Evolutionary conservation across 1,139 yeast genomes (phyloP), one percentile per base, ranked within the genome.

Genomic region (Casaregolazyma lundiana): DNA sequence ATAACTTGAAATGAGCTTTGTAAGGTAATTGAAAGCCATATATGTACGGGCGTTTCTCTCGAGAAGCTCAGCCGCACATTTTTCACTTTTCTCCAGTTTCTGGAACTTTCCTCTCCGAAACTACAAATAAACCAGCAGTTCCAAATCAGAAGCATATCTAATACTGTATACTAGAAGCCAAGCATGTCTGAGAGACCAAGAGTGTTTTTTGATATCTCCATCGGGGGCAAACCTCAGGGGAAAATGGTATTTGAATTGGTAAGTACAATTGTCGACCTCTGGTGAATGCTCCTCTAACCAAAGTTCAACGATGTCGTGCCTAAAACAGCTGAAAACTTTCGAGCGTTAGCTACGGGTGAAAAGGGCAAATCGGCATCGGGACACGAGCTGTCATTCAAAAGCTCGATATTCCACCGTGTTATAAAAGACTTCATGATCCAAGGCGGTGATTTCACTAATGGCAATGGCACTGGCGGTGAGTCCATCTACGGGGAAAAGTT

Each of bases 401-500:
- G 86, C 35, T 82, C 94, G 6, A 72, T 75, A 11, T 90, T 94
- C 75, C 98, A 94, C 69, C 77, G 99, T 56, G 94, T 94, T 29
- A 94, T 94, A 65, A 84, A 85, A 64, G 53, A 59, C 47, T 62
- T 61, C 38, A 59, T 59, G 63, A 55, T 59, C 48, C 63, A 59
- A 47, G 97, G 97, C 65, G 98, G 98, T 60, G 98, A 92, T 63
- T 92, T 92, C 72, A 90, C 97, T 41, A 81, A 80, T 53, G 87
- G 84, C 21, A 72, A 84, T 56, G 97, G 97, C 24, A 85, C 94
- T 26, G 97, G 97, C 39, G 97, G 97, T 47, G 95, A 85, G 66
- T 84, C 95, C 35, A 90, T 89, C 57, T 92, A 90, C 64, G 97
- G 97, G n/a, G 96, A 87, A 60, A 89, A 88, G 68, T 92, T 92